phyloP scores from a whole-genome alignment of 2,329 filamentous ascomycete genomes.

The Blastomyces gilchristii region DNA sequence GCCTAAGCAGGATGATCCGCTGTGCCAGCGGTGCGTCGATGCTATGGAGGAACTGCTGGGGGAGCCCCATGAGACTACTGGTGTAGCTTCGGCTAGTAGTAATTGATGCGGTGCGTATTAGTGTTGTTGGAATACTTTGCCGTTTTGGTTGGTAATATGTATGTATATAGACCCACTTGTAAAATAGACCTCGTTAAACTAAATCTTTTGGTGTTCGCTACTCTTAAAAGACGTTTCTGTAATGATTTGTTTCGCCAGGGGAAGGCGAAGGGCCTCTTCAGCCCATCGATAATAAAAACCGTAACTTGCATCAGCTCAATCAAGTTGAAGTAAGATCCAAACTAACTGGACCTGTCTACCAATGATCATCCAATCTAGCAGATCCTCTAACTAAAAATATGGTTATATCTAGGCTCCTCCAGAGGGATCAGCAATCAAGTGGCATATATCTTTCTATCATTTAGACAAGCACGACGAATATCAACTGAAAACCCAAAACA shows the following conservation, averaged over 20 bases:
- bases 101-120: not conserved
- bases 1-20: slow-evolving; percentile 42
- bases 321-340: not conserved
- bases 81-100: not conserved
- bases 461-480: not conserved
- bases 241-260: not conserved
- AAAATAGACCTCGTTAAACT: not conserved
- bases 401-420: not conserved
- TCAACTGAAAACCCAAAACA: not conserved
- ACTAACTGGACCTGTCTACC: not conserved
- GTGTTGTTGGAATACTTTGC: not conserved
- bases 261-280: not conserved
- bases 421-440: not conserved
- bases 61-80: not conserved
- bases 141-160: not conserved
- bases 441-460: not conserved
- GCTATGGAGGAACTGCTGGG: slow-evolving; percentile 42
- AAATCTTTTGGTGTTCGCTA: not conserved
- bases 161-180: not conserved
- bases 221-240: not conserved
- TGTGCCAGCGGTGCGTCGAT: slow-evolving; percentile 65
- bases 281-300: not conserved
- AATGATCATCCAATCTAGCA: not conserved
- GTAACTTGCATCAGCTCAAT: not conserved
- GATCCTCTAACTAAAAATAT: not conserved